Evolutionary conservation across 2,329 filamentous ascomycete species (phyloP), one percentile per base, ranked within the genome.

Genomic region (Conoideocrella luteorostrata): DNA sequence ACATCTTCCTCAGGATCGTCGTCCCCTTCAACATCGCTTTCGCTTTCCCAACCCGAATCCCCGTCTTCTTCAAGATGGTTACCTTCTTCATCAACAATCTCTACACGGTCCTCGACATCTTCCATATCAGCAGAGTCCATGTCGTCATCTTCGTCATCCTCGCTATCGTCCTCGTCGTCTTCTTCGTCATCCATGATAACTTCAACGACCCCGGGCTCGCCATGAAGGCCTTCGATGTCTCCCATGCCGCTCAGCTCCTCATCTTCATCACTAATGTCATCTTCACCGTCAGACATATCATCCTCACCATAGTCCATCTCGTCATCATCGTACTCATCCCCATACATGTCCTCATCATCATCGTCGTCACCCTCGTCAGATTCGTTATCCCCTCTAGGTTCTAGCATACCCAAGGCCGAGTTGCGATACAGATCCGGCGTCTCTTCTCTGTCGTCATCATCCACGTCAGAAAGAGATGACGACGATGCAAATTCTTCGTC

Each of bases 361-460:
- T 80, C 74, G 48, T 67, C 82, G 46, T 86, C 80, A 47, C 83
- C 84, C 13, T 82, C 82, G 24, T 88, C 86, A 26, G 86, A 88
- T 39, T 88, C 89, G 50, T 91, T 88, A 48, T 87, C 84, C 47
- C 85, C 80, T 39, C 83, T 80, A 51, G 86, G 84, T 61, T 97
- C 93, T 42, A 96, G 82, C 82, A 97, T 94, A 39, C 93, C 91
- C 18, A 98, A 72, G 2, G 94, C 88, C 2, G 93, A 97, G 63
- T 97, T 95, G 42, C 94, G 86, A 69, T 96, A 97, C 17, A 98
- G 75, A 66, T 98, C 93, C 23, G 94, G 93, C 5, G 94, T 98
- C 61, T 97, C 93, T 63, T 95, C 89, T 35, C 89, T 83, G 44
- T 88, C 84, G 18, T 48, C 46, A 48, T 90, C 86, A 32, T 90